phyloP scores from a whole-genome alignment of 352 stramenopile genomes.

The Ophiocytium majus region DNA sequence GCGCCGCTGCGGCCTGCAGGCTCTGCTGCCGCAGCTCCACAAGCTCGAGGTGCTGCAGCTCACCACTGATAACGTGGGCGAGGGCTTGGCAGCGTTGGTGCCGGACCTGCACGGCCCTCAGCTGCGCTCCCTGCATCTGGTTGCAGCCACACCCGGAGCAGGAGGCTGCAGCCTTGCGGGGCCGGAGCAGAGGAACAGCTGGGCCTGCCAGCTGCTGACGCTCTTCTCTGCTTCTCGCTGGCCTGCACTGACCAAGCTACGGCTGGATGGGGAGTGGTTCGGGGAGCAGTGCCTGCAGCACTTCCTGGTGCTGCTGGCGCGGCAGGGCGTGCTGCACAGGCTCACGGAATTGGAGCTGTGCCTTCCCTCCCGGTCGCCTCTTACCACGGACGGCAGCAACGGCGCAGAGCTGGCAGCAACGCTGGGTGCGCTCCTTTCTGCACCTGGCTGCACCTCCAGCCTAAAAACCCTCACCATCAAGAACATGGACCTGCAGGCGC shows the following conservation, averaged over 20 bases:
- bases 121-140: neutral
- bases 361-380: neutral
- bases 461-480: neutral
- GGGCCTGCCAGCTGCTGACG: neutral
- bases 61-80: neutral
- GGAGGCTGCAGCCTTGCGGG: neutral
- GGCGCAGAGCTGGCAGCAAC: neutral
- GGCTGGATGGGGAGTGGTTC: constrained; percentile 13
- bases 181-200: neutral
- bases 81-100: neutral
- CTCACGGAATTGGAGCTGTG: neutral
- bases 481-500: neutral
- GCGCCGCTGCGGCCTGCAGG: neutral
- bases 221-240: neutral
- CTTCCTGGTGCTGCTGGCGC: neutral
- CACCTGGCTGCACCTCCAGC: neutral
- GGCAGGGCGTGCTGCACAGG: neutral
- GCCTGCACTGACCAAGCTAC: neutral
- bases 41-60: neutral
- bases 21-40: neutral
- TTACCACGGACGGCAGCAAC: neutral
- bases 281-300: neutral
- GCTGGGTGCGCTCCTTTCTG: neutral
- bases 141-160: neutral
- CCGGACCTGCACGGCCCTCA: neutral